Base-by-base conservation (phyloP, 306 rosid species). In the Echinosophora koreensis region DNA sequence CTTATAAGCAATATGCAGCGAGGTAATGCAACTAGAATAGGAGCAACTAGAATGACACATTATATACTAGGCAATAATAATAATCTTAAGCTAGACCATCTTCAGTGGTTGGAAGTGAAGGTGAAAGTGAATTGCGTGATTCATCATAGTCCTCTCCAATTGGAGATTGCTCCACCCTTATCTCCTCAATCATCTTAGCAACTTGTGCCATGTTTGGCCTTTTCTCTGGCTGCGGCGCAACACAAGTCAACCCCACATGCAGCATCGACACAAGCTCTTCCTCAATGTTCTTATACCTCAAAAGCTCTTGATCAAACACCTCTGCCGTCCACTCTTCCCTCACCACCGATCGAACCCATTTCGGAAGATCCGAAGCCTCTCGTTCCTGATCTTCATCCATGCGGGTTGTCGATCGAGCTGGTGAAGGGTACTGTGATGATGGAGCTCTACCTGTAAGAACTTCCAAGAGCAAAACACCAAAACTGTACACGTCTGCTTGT, bases 321-420 rank as follows among this genome's bases (percentile, higher is more conserved):
- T 96, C 99, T 0, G 91, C 98, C 0, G 99, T 96, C 99, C 99
- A 96, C 87, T 96, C 99, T 81, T 96, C 99, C 84, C 84, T 92
- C 83, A 92, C 99, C 5, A 96, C 97, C 0, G 98, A 96, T 0
- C 97, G 86, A 30, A 92, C 98, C 99, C 99, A 96, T 71, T 90
- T 91, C 0, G 97, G 97, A 32, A 96, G 92, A 69, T 96, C 99
- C 67, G 86, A 84, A 15, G 59, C 63, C 5, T 74, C 81, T 27
- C 85, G 84, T 34, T 89, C 97, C 56, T 88, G 22, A 22, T 22
- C 90, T 15, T 88, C 91, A 5, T 75, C 92, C 14, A 71, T 16
- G 0, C 80, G 79, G 1, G 87, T 3, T 30, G 32, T 22, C 22
- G 22, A 81, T 42, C 75, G 80, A 18, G 88, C 65, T 0, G 96